Conservation (phyloP, 768 basidiomycete genomes). For the Pleurotus citrinopileatus region DNA sequence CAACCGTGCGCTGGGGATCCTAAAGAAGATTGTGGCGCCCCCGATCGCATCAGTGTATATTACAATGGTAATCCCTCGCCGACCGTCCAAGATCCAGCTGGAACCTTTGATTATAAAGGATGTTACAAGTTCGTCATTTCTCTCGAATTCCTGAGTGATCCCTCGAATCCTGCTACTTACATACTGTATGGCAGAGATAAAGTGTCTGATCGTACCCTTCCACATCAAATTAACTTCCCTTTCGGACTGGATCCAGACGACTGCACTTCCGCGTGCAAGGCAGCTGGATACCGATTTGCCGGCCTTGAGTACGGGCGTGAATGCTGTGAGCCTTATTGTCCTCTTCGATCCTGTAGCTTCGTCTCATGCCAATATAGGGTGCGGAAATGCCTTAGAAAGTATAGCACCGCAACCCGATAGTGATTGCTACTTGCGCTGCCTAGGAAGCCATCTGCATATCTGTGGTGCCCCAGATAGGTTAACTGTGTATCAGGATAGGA, state of each 20-base stretch:
- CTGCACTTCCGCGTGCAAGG: constrained; percentile 2
- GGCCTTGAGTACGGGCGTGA: constrained; percentile 5
- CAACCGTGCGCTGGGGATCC: constrained; percentile 5
- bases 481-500: constrained; percentile 1
- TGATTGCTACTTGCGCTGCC: constrained; percentile 5
- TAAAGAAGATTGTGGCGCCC: constrained; percentile 6
- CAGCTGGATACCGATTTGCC: background rate
- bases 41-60: constrained; percentile 7
- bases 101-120: constrained; percentile 3
- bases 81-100: background rate
- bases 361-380: too few relatives aligned
- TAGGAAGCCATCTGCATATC: background rate
- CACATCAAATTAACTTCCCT: background rate
- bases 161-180: background rate
- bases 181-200: background rate
- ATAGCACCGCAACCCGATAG: background rate
- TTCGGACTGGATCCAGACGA: constrained; percentile 6
- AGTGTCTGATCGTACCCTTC: constrained; percentile 1
- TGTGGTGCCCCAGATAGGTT: constrained; percentile 9
- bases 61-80: constrained; percentile 9
- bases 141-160: background rate
- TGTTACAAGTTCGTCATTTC: background rate
- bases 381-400: background rate
- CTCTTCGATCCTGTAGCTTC: background rate
- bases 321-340: background rate